phyloP scores from a whole-genome alignment of 495 filamentous ascomycete species.

The Hypoxylon fragiforme region DNA sequence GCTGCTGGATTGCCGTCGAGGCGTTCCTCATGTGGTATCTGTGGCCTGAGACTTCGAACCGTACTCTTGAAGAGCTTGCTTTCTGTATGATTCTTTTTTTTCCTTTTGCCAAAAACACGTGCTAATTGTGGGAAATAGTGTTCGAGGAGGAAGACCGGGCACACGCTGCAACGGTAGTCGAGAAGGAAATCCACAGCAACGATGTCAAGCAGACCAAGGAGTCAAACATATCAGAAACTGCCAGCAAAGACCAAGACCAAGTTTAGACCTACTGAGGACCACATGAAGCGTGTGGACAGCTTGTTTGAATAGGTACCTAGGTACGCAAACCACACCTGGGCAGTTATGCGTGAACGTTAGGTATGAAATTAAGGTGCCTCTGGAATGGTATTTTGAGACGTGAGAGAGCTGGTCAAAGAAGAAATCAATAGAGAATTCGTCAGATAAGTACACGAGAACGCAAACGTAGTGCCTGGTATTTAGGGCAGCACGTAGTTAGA shows the following conservation, averaged over 20 bases:
- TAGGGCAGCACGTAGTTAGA: too few species aligned
- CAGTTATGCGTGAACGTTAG: too few species aligned
- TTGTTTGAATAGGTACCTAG: too few species aligned
- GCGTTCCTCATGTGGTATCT: constrained; percentile 58
- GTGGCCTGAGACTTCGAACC: constrained; percentile 61
- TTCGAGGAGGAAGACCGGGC: constrained; percentile 57
- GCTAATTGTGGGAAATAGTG: constrained; percentile 42
- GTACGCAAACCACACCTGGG: too few species aligned
- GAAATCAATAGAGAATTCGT: too few species aligned
- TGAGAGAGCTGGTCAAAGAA: too few species aligned
- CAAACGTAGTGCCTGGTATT: too few species aligned
- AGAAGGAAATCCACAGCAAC: constrained; percentile 47
- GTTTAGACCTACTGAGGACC: constrained; percentile 9
- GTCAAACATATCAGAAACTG: constrained; percentile 17
- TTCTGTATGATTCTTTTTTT: constrained; percentile 48
- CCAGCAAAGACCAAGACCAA: constrained; percentile 23
- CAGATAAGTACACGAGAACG: too few species aligned
- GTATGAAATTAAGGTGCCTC: too few species aligned
- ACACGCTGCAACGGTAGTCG: constrained; percentile 51
- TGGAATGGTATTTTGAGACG: too few species aligned
- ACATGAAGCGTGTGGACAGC: too few species aligned
- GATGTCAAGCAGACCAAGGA: constrained; percentile 21
- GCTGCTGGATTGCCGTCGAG: constrained; percentile 59
- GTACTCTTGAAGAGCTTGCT: constrained; percentile 63
- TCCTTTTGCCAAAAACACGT: background rate